Evolutionary conservation across 2,329 filamentous ascomycete species (phyloP).

Genomic region (Ilyonectria mors-panacis): DNA sequence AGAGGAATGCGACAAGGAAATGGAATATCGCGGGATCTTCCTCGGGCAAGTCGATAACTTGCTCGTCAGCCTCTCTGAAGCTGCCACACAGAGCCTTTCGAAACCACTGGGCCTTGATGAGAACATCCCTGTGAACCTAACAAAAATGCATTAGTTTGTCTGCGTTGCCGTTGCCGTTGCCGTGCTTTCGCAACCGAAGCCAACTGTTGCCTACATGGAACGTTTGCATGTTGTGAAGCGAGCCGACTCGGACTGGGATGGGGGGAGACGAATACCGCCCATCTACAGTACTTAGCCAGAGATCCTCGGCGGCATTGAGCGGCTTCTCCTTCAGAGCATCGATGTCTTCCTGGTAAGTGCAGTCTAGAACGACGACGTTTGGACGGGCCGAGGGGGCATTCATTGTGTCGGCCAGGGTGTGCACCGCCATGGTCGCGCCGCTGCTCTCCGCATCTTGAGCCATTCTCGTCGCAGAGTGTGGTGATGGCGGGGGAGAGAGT

Average conservation of each 20-base stretch:
- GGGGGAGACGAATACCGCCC: slow-evolving; percentile 63
- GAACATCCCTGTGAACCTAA: slow-evolving; percentile 63
- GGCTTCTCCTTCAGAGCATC: slow-evolving; percentile 26
- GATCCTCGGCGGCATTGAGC: slow-evolving; percentile 57
- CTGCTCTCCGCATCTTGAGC: slow-evolving; percentile 36
- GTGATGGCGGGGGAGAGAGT: slow-evolving; percentile 8
- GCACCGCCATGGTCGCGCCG: slow-evolving; percentile 36
- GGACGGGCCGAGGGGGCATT: slow-evolving; percentile 36
- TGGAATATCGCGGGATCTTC: slow-evolving; percentile 67
- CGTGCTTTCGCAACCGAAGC: neutral
- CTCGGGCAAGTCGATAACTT: slow-evolving; percentile 64
- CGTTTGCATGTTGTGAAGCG: slow-evolving; percentile 57
- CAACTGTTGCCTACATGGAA: slow-evolving; percentile 51
- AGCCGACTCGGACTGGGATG: slow-evolving; percentile 62
- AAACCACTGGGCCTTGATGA: slow-evolving; percentile 64
- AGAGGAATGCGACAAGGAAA: slow-evolving; percentile 66
- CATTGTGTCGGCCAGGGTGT: slow-evolving; percentile 41
- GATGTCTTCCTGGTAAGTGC: slow-evolving; percentile 36
- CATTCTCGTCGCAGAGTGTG: slow-evolving; percentile 34
- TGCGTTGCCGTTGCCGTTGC: neutral
- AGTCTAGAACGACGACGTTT: slow-evolving; percentile 43
- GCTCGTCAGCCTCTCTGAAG: slow-evolving; percentile 62
- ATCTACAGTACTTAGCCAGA: slow-evolving; percentile 65
- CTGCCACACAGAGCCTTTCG: slow-evolving; percentile 63
- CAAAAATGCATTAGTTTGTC: slow-evolving; percentile 22